Conservation (phyloP, 805 yeast genomes). For the Zygoascus ofunaensis region DNA sequence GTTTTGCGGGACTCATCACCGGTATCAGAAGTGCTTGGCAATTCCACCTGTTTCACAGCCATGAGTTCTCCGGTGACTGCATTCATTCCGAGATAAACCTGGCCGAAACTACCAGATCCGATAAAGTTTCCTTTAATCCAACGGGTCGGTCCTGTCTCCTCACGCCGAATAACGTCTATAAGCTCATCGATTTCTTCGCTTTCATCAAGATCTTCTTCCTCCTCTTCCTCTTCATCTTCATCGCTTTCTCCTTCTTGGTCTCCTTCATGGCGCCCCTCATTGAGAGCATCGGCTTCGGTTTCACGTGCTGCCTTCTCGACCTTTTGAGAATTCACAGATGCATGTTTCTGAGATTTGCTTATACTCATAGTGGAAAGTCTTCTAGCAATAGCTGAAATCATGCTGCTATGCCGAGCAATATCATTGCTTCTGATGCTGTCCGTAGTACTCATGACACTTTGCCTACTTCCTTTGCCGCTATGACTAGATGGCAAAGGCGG, state of each 20-base stretch:
- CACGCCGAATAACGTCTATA: slow-evolving; percentile 26
- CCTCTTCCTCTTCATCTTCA: slow-evolving; percentile 4
- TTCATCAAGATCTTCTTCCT: slow-evolving; percentile 10
- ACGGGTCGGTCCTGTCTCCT: slow-evolving; percentile 52
- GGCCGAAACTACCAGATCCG: slow-evolving; percentile 93
- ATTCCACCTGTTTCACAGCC: slow-evolving; percentile 92
- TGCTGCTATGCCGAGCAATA: neutral
- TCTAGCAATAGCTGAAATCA: slow-evolving; percentile 6
- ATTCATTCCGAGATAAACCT: slow-evolving; percentile 86
- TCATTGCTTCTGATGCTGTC: neutral
- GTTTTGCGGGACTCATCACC: slow-evolving; percentile 32
- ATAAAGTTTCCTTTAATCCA: slow-evolving; percentile 93
- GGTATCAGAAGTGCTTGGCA: slow-evolving; percentile 36
- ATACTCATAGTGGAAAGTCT: neutral
- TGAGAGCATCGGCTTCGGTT: slow-evolving; percentile 1
- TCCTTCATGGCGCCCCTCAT: no score
- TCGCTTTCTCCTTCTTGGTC: neutral
- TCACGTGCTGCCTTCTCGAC: neutral
- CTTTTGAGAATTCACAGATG: neutral
- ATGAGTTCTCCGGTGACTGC: slow-evolving; percentile 87
- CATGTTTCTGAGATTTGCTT: neutral
- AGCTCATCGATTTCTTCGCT: slow-evolving; percentile 8
- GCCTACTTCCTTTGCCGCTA: neutral
- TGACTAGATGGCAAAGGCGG: slow-evolving; percentile 9
- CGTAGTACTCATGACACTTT: neutral